A percentile compares a stretch with the other conserved stretches of the same genome.
Evolutionary conservation across 306 rosid genomes (phyloP).

Genomic region (Dalbergia oliveri): DNA sequence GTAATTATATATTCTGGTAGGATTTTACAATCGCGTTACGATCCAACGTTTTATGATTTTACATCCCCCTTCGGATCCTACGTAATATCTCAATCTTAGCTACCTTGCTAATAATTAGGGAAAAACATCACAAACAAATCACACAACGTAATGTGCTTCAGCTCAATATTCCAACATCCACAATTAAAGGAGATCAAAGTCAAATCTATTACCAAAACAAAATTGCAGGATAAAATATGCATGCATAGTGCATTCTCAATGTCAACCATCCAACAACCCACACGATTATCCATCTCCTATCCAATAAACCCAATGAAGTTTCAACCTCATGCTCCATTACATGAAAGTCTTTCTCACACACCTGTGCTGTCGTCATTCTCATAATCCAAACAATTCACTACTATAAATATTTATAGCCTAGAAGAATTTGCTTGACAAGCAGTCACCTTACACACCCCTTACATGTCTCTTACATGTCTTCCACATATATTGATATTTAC

Average conservation of each 20-base stretch:
- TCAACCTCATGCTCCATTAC: not conserved
- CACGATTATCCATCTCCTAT: not conserved
- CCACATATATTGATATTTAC: not conserved
- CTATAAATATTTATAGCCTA: constrained; percentile 3
- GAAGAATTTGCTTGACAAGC: constrained; percentile 13
- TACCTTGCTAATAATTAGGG: not conserved
- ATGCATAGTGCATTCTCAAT: not conserved
- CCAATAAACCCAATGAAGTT: not conserved
- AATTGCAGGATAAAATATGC: not conserved
- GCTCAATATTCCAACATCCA: not conserved
- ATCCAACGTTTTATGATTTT: too few relatives aligned
- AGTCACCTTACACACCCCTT: not conserved
- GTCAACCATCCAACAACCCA: constrained; percentile 11
- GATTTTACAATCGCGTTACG: too few relatives aligned
- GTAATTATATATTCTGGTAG: too few relatives aligned
- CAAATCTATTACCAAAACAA: not conserved
- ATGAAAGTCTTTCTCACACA: constrained; percentile 12
- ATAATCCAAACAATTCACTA: not conserved
- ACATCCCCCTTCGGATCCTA: too few relatives aligned
- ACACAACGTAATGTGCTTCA: not conserved
- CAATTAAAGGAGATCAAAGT: constrained; percentile 2
- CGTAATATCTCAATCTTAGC: too few relatives aligned
- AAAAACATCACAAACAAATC: constrained; percentile 7
- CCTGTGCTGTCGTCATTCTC: not conserved
- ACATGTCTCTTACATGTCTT: constrained; percentile 1